These are phyloP conservation scores for Forsythia suspensa DNA, from an alignment of 257 asterid species.

Conservation along the genomic window DNA sequence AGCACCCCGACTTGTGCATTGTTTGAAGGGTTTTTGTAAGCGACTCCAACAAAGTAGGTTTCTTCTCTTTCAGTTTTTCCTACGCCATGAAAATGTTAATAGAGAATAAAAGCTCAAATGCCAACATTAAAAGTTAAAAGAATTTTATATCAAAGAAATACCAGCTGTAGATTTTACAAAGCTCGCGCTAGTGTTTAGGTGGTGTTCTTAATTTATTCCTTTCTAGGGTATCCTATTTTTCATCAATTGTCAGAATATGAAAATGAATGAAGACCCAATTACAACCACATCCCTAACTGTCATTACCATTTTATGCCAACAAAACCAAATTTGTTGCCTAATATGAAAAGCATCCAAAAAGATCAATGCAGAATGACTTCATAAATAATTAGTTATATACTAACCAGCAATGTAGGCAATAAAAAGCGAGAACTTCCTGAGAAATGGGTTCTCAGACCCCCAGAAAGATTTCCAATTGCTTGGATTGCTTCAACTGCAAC, in stretches of 20 bases:
- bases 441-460: conserved; percentile 89
- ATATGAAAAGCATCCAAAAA: no score
- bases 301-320: no score
- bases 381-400: not conserved
- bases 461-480: conserved; percentile 98
- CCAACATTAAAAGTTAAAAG: conserved; percentile 1
- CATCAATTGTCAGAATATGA: no score
- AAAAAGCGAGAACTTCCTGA: conserved; percentile 81
- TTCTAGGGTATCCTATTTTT: no score
- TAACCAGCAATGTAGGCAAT: conserved; percentile 86
- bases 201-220: no score
- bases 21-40: conserved; percentile 91
- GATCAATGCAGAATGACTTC: no score
- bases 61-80: conserved; percentile 99
- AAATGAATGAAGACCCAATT: no score
- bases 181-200: no score
- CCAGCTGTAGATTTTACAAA: no score
- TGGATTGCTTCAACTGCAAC: conserved; percentile 98
- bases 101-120: conserved; percentile 15
- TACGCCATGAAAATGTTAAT: conserved; percentile 22
- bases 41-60: conserved; percentile 75
- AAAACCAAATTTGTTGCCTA: no score
- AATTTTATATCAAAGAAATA: no score
- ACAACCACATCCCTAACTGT: no score
- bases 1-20: conserved; percentile 93